These are phyloP conservation scores for Fusarium verticillioides DNA, from an alignment of 2,329 filamentous ascomycete genomes.

Conservation along the genomic window DNA sequence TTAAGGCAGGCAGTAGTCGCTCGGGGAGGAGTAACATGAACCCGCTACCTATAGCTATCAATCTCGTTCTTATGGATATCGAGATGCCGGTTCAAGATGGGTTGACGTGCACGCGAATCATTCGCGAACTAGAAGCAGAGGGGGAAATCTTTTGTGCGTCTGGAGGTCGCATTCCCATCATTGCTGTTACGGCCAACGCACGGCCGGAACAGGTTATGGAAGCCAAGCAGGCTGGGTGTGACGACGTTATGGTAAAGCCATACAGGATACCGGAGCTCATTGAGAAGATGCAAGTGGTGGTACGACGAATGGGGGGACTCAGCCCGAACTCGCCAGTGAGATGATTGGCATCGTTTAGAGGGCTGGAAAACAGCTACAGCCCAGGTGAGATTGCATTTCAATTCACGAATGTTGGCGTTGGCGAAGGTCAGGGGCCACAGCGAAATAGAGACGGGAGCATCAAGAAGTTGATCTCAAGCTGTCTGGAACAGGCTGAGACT, in stretches of 20 bases:
- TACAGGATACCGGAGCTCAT: slow-evolving; percentile 72
- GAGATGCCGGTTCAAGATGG: slow-evolving; percentile 82
- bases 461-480: not conserved
- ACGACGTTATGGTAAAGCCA: slow-evolving; percentile 78
- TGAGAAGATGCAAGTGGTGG: slow-evolving; percentile 67
- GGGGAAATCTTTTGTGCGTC: slow-evolving; percentile 59
- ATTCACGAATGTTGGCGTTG: not conserved
- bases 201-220: slow-evolving; percentile 68
- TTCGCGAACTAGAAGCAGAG: slow-evolving; percentile 69
- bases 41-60: slow-evolving; percentile 54
- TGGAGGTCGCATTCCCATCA: slow-evolving; percentile 68
- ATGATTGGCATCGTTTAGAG: slow-evolving; percentile 19
- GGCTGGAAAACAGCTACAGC: slow-evolving; percentile 35
- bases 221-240: slow-evolving; percentile 63
- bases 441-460: not conserved
- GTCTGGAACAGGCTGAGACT: not conserved
- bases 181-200: slow-evolving; percentile 76
- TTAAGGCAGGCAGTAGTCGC: not conserved
- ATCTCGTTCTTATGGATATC: slow-evolving; percentile 78
- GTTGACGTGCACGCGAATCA: slow-evolving; percentile 71
- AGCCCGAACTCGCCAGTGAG: slow-evolving; percentile 45
- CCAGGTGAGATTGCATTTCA: not conserved
- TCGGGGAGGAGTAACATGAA: slow-evolving; percentile 27
- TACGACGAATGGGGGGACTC: slow-evolving; percentile 48
- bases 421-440: not conserved